phyloP scores from a whole-genome alignment of 768 basidiomycete genomes.

The Tulasnella sp. region DNA sequence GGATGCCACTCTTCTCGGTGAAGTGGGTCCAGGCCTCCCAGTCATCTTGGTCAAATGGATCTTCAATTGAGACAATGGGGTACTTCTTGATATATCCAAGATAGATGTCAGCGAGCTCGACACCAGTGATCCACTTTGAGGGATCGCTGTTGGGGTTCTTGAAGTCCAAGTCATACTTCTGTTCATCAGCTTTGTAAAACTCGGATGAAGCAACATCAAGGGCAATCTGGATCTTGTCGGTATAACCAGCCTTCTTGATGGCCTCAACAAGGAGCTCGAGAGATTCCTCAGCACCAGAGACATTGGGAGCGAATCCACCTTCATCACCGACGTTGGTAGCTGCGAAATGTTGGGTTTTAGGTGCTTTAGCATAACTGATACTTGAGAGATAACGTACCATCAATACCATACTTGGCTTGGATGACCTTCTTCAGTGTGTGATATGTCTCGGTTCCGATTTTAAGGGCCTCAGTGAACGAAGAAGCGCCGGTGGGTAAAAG shows the following conservation, averaged over 20 bases:
- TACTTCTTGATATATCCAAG: constrained; percentile 77
- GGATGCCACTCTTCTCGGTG: constrained; percentile 62
- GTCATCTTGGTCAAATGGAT: constrained; percentile 99
- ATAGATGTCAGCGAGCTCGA: constrained; percentile 88
- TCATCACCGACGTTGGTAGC: constrained; percentile 99
- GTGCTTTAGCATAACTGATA: constrained; percentile 14
- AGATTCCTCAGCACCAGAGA: constrained; percentile 91
- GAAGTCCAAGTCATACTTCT: constrained; percentile 98
- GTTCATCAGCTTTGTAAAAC: constrained; percentile 95
- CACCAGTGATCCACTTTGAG: constrained; percentile 88
- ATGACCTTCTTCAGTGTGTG: constrained; percentile 99
- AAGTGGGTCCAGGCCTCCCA: constrained; percentile 97
- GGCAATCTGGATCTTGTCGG: constrained; percentile 97
- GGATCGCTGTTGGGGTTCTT: constrained; percentile 99
- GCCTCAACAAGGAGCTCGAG: constrained; percentile 92
- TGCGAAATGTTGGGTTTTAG: constrained; percentile 29
- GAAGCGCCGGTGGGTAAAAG: constrained; percentile 87
- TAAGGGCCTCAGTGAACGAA: constrained; percentile 92
- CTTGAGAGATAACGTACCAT: constrained; percentile 41
- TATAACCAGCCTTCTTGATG: constrained; percentile 95
- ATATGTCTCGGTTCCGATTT: constrained; percentile 96
- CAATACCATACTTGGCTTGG: constrained; percentile 96
- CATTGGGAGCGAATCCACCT: constrained; percentile 98
- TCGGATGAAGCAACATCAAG: constrained; percentile 98
- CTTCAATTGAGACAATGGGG: constrained; percentile 90